Percentiles rank a stretch among this genome's conserved stretches.
phyloP scores from a whole-genome alignment of 148 eudicot species.

The Fagopyrum tataricum region DNA sequence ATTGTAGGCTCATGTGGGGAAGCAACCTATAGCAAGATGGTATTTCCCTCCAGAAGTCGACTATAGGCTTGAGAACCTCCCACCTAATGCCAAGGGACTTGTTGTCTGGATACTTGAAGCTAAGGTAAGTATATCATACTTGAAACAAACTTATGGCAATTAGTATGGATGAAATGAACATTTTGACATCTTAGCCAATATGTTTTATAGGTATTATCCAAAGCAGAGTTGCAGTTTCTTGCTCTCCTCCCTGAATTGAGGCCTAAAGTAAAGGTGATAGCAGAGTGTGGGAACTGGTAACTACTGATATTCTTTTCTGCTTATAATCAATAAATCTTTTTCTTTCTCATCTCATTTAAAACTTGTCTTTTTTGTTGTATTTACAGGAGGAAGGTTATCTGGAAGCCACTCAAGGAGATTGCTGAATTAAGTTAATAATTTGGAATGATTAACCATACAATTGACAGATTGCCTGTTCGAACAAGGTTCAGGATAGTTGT shows the following conservation, averaged over 20 bases:
- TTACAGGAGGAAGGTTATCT: slow-evolving; percentile 73
- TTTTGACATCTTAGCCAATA: not conserved
- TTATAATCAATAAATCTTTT: not conserved
- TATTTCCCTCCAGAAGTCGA: slow-evolving; percentile 94
- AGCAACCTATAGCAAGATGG: slow-evolving; percentile 96
- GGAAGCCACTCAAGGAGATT: slow-evolving; percentile 91
- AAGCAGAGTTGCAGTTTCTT: slow-evolving; percentile 82
- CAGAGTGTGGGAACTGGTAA: slow-evolving; percentile 97
- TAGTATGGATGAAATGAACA: not conserved
- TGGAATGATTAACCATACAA: too few relatives aligned
- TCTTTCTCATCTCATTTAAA: not conserved
- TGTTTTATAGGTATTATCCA: slow-evolving; percentile 55
- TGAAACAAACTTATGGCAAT: not conserved
- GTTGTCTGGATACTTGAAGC: slow-evolving; percentile 82
- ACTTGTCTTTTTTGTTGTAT: not conserved
- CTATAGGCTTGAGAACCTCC: slow-evolving; percentile 79
- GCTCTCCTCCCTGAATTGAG: slow-evolving; percentile 82
- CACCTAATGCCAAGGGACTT: slow-evolving; percentile 71
- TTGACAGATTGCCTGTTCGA: too few relatives aligned
- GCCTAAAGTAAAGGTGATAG: slow-evolving; percentile 84
- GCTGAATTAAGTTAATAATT: slow-evolving; percentile 40
- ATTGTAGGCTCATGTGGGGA: slow-evolving; percentile 79
- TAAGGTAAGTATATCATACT: slow-evolving; percentile 36
- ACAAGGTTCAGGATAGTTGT: too few relatives aligned
- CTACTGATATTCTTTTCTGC: not conserved